Base-by-base conservation (phyloP, 805 yeast genomes). In the Metschnikowia aberdeeniae region DNA sequence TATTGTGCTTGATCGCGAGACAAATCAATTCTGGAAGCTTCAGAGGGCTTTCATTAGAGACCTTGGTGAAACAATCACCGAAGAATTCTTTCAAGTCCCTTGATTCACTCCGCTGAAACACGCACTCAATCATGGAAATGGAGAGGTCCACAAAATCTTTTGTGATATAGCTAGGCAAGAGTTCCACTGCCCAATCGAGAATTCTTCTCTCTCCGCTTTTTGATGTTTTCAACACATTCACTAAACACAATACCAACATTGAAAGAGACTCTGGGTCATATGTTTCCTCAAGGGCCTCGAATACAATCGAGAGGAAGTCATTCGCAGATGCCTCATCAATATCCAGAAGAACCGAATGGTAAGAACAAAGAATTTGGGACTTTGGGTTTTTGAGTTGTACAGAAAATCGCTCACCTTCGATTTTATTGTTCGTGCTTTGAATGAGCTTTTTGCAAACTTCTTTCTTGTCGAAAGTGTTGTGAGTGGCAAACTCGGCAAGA, bases 51-150 rank as follows among this genome's bases (percentile, higher is more conserved):
- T 56, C 61, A 50, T 39, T 45, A 13, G 50, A 44, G 4, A 71
- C 41, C 33, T 68, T 71, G n/a, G 56, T 38, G 46, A 55, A 71
- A 24, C 61, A 51, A 32, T 65, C 67, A 45, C 69, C 66, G 33
- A 75, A 29, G n/a, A 54, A 19, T 19, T 35, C 47, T 6, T 24
- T 30, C 24, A 31, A 35, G 17, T 52, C 44, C 8, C 41, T 13
- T 1, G 43, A 36, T 3, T 34, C 22, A 7, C 36, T 37, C 11
- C n/a, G n/a, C 6, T 51, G 34, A 7, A 54, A 36, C 19, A 54
- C 28, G 29, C 22, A 43, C 40, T 27, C 38, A 8, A 36, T 61
- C 42, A 39, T 55, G 13, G 5, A 35, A 24, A 31, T 57, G 5
- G 70, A 68, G 9, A 47, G 50, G 1, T 58, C 59, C 13, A 62